Evolutionary conservation across 2,329 filamentous ascomycete species (phyloP).

Genomic region (Neonectria ditissima): DNA sequence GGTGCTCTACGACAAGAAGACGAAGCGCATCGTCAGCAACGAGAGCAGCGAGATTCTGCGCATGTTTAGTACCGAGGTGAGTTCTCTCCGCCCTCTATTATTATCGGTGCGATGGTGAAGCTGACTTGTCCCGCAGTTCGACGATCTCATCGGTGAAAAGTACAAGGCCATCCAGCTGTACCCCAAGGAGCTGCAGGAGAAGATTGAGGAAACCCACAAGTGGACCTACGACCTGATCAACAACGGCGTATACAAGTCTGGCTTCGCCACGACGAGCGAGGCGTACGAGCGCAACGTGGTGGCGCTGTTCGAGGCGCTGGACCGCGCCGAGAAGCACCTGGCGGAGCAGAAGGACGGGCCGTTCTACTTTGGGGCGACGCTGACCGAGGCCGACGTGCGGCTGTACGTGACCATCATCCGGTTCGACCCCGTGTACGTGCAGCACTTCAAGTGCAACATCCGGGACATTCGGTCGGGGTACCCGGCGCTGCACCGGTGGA

Average conservation of each 20-base stretch:
- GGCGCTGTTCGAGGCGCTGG: constrained; percentile 80
- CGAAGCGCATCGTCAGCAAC: constrained; percentile 85
- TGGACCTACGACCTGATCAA: constrained; percentile 85
- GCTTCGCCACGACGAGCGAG: constrained; percentile 85
- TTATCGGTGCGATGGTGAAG: neutral
- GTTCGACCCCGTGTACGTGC: constrained; percentile 85
- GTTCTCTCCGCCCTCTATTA: constrained; percentile 17
- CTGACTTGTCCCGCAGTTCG: constrained; percentile 65
- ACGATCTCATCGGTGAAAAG: constrained; percentile 72
- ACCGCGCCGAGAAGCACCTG: constrained; percentile 80
- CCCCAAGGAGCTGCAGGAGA: constrained; percentile 69
- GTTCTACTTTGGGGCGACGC: constrained; percentile 78
- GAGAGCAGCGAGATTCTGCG: constrained; percentile 93
- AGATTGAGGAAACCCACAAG: constrained; percentile 82
- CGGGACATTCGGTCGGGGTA: constrained; percentile 87
- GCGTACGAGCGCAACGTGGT: constrained; percentile 83
- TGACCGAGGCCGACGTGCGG: constrained; percentile 87
- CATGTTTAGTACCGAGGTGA: constrained; percentile 83
- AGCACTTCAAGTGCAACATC: constrained; percentile 90
- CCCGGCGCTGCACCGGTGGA: constrained; percentile 82
- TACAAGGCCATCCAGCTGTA: constrained; percentile 74
- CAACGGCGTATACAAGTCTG: constrained; percentile 79
- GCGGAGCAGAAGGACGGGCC: constrained; percentile 61
- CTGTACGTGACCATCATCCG: constrained; percentile 79
- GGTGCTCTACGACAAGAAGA: constrained; percentile 83